Evolutionary conservation across 352 stramenopile species (phyloP).

Genomic region (Phytophthora citricola): DNA sequence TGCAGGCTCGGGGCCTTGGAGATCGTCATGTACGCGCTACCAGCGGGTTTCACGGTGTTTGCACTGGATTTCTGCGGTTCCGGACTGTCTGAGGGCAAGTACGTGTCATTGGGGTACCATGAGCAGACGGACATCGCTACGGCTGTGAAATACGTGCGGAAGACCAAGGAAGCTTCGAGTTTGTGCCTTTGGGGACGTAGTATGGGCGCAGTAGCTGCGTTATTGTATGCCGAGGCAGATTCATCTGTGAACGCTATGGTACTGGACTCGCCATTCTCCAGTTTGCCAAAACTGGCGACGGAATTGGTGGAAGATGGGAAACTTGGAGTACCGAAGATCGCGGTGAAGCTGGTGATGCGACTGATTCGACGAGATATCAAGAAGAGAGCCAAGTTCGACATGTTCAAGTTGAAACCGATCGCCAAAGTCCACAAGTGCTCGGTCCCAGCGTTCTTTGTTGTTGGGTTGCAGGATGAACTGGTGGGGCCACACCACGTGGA

Average conservation of each 20-base stretch:
- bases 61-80: slow-evolving; percentile 84
- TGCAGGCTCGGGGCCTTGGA: slow-evolving; percentile 76
- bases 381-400: slow-evolving; percentile 85
- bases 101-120: slow-evolving; percentile 84
- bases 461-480: slow-evolving; percentile 80
- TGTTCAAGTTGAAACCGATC: slow-evolving; percentile 89
- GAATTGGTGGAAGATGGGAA: slow-evolving; percentile 87
- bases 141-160: slow-evolving; percentile 71
- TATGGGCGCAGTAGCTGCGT: slow-evolving; percentile 79
- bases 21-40: slow-evolving; percentile 79
- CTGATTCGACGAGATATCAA: slow-evolving; percentile 84
- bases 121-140: slow-evolving; percentile 79
- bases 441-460: slow-evolving; percentile 82
- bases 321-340: slow-evolving; percentile 80
- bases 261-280: slow-evolving; percentile 85
- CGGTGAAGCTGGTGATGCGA: slow-evolving; percentile 84
- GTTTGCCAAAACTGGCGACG: slow-evolving; percentile 68
- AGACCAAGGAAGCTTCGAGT: slow-evolving; percentile 55
- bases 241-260: slow-evolving; percentile 79
- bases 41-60: slow-evolving; percentile 85
- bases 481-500: slow-evolving; percentile 80
- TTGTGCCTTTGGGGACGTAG: slow-evolving; percentile 82
- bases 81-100: slow-evolving; percentile 81
- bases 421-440: slow-evolving; percentile 73
- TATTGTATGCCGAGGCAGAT: slow-evolving; percentile 72